Base-by-base conservation (phyloP, 2,329 filamentous ascomycete genomes). In the Metarhizium sp. region DNA sequence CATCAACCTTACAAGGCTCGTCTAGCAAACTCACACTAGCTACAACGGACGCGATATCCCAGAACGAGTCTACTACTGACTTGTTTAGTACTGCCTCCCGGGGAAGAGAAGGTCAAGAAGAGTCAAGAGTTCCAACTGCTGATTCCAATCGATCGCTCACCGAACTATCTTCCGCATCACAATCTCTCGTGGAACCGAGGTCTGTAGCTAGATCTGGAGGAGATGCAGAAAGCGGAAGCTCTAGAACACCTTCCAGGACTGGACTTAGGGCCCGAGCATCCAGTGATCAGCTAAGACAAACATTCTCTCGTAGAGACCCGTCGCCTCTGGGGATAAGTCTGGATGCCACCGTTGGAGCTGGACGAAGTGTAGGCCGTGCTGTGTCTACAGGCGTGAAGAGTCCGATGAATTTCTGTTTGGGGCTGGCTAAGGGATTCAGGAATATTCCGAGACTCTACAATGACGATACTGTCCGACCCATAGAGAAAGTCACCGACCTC, bases 391-490 rank as follows among this genome's bases (percentile, higher is more conserved):
- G 88, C 5, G 76, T 92, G 57, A 89, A 88, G 62, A 86, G 86
- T 2, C 92, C 91, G 0, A 86, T 94, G 78, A 90, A 95, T 67
- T 87, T 96, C 59, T 89, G 88, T 45, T 72, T 96, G 46, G 88
- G 88, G 1, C 72, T 96, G 42, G 87, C 91, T 0, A 88, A 87
- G 68, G 92, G 92, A 0, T 95, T 96, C 67, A 87, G 92, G 66
- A 96, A 96, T 63, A 86, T 88, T 6, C 91, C 92, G 0, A 86
- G 82, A 61, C 74, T 96, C 1, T 96, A 96, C 66, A 88, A 91
- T 46, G 91, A 95, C 63, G 84, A 89, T 1, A 92, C 85, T 1
- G 84, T 96, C 1, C 80, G 89, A 8, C 86, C 87, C n/a, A 75
- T 81, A 1, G 87, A 90, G 56, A 90, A 89, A 62, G 88, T 96